phyloP scores from a whole-genome alignment of 2,329 filamentous ascomycete genomes.

The Aureobasidium sp. region DNA sequence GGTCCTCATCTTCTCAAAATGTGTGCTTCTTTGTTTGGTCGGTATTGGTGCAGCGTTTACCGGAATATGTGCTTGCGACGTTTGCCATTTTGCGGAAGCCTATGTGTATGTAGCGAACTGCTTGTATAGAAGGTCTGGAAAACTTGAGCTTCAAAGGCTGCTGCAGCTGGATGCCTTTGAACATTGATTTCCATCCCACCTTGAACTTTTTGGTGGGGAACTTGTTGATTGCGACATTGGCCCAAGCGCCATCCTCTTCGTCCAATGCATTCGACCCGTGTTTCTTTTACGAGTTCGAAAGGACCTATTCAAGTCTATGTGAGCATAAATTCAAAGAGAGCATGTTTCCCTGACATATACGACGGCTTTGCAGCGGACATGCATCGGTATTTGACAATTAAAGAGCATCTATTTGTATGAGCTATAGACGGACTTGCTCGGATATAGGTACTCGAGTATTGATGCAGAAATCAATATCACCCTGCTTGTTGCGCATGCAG shows the following conservation, averaged over 20 bases:
- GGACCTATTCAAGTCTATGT: too few species aligned
- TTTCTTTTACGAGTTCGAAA: neutral
- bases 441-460: neutral
- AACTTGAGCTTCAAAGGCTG: neutral
- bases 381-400: neutral
- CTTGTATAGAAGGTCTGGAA: neutral
- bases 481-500: neutral
- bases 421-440: neutral
- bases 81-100: conserved; percentile 28
- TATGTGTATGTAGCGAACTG: conserved; percentile 19
- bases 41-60: conserved; percentile 13
- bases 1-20: neutral
- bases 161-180: neutral
- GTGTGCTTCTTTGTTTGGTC: neutral
- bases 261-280: neutral
- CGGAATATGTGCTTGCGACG: conserved; percentile 25
- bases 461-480: neutral
- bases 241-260: neutral
- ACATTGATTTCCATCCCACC: conserved; percentile 7
- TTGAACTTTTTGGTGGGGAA: conserved; percentile 9
- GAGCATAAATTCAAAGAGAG: too few species aligned
- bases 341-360: too few species aligned
- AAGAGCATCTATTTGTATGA: neutral
- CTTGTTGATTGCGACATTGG: neutral
- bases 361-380: neutral